These are phyloP conservation scores for Boletus mariae DNA, from an alignment of 1,284 basidiomycete species.

Conservation along the genomic window DNA sequence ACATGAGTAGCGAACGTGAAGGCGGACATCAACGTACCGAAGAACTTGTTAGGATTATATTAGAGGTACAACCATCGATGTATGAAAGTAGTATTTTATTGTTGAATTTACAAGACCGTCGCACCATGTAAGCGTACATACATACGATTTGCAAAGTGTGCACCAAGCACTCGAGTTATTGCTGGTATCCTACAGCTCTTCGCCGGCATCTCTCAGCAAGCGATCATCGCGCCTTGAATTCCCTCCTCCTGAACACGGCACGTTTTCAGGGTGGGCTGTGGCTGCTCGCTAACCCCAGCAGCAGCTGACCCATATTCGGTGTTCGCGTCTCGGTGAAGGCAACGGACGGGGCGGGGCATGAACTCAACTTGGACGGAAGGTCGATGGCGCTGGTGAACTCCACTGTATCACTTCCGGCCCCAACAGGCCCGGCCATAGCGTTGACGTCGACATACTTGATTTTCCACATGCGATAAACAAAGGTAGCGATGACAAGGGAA, in stretches of 20 bases:
- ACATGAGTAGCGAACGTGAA: background rate
- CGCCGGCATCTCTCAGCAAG: background rate
- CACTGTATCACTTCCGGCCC: background rate
- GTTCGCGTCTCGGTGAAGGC: background rate
- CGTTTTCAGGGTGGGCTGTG: background rate
- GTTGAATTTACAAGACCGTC: background rate
- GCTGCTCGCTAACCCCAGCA: background rate
- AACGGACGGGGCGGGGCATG: background rate
- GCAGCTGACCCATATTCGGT: background rate
- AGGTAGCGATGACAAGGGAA: slow-evolving; percentile 17
- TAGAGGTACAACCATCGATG: no score
- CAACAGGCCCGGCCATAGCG: background rate
- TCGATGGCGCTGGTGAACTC: slow-evolving; percentile 20
- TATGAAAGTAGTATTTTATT: background rate
- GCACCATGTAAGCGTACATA: no score
- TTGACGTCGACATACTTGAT: background rate
- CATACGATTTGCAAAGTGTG: no score
- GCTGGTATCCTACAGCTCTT: background rate
- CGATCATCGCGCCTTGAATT: background rate
- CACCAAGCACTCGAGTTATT: background rate
- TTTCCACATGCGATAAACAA: slow-evolving; percentile 13
- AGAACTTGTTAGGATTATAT: background rate
- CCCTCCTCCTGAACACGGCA: background rate
- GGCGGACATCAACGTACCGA: background rate
- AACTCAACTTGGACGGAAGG: slow-evolving; percentile 12